A percentile compares a stretch with the other conserved stretches of the same genome.
These are phyloP conservation scores for Endothia cerciana DNA, from an alignment of 2,329 filamentous ascomycete genomes.

Conservation along the genomic window DNA sequence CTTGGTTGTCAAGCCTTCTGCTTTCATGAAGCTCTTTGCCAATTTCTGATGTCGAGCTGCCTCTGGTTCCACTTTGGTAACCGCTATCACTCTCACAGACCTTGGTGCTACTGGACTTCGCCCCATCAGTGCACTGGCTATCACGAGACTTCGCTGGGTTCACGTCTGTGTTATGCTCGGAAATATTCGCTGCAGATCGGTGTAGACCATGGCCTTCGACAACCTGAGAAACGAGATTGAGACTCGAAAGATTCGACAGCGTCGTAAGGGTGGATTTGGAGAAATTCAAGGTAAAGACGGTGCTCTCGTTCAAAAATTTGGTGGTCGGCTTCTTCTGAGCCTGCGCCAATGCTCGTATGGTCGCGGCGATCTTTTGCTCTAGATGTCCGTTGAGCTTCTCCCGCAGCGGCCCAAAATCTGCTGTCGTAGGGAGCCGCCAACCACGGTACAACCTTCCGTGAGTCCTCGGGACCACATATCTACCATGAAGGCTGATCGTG, in stretches of 20 bases:
- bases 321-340: neutral
- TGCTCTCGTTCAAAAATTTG: conserved; percentile 15
- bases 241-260: neutral
- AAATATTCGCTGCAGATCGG: too few species aligned
- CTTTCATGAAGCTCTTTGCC: neutral
- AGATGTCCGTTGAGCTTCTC: conserved; percentile 10
- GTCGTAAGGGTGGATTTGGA: conserved; percentile 4
- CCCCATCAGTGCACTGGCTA: neutral
- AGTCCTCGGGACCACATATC: conserved; percentile 44
- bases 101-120: neutral
- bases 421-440: conserved; percentile 46
- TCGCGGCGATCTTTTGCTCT: conserved; percentile 5
- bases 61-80: neutral
- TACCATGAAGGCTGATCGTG: conserved; percentile 48
- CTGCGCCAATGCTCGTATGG: neutral
- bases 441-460: conserved; percentile 50
- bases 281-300: conserved; percentile 13
- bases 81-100: neutral
- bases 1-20: neutral
- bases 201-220: neutral
- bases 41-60: too few species aligned
- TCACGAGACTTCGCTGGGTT: too few species aligned
- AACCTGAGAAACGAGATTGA: neutral
- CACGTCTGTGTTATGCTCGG: neutral
- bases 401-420: neutral